These are phyloP conservation scores for Choiromyces venosus DNA, from an alignment of 495 filamentous ascomycete genomes.

Conservation along the genomic window DNA sequence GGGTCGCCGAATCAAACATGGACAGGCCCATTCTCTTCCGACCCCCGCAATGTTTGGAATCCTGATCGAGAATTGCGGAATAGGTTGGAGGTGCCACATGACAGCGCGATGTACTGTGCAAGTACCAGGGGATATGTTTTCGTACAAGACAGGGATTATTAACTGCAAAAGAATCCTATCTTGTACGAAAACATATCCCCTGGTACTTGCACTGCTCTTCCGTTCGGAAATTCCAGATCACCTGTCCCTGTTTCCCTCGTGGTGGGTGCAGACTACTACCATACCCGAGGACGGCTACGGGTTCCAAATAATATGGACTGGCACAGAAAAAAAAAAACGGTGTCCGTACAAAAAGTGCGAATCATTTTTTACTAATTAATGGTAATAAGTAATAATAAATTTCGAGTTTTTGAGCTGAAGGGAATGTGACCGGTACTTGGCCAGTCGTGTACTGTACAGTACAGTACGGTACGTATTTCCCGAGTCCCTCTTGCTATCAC, in stretches of 20 bases:
- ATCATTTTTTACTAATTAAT: not conserved
- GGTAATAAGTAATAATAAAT: not conserved
- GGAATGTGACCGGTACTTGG: not conserved
- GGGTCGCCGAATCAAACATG: not conserved
- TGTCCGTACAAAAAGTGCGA: not conserved
- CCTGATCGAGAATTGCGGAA: not conserved
- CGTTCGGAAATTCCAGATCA: not conserved
- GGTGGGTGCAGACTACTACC: not conserved
- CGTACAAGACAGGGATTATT: too few species aligned
- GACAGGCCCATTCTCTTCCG: not conserved
- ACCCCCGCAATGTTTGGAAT: not conserved
- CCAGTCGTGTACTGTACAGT: not conserved
- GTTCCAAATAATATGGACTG: not conserved
- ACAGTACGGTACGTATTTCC: not conserved
- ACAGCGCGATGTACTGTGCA: not conserved
- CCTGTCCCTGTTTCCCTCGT: not conserved
- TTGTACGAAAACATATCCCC: too few species aligned
- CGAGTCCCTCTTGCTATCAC: not conserved
- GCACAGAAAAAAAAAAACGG: not conserved
- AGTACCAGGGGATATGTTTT: too few species aligned
- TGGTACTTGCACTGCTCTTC: too few species aligned
- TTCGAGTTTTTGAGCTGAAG: not conserved
- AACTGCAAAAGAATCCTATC: too few species aligned
- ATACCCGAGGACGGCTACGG: not conserved
- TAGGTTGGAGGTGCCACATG: not conserved